Evolutionary conservation across 352 stramenopile genomes (phyloP).

Genomic region (Pythium graminicola): DNA sequence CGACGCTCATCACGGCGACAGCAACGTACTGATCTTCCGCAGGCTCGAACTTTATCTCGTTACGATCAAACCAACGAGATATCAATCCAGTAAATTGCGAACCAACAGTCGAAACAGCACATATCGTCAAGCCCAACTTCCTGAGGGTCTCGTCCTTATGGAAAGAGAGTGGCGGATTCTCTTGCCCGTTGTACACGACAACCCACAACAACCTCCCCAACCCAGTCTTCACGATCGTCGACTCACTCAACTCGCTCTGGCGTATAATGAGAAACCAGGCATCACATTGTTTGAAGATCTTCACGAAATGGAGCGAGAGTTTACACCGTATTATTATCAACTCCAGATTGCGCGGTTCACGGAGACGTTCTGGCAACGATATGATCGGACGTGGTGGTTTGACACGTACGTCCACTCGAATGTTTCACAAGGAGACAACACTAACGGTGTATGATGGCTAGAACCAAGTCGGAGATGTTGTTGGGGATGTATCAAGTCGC

Average conservation of each 20-base stretch:
- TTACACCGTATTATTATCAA: constrained; percentile 50
- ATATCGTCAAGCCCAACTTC: background rate
- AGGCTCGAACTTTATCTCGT: constrained; percentile 11
- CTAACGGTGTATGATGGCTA: constrained; percentile 4
- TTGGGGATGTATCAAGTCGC: constrained; percentile 56
- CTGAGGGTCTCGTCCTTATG: constrained; percentile 10
- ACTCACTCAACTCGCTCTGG: constrained; percentile 21
- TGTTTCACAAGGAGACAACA: background rate
- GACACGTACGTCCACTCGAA: constrained; percentile 37
- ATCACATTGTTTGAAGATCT: constrained; percentile 27
- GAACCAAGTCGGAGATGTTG: constrained; percentile 52
- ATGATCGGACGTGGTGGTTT: constrained; percentile 79
- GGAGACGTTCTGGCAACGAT: constrained; percentile 64
- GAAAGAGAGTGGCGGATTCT: constrained; percentile 21
- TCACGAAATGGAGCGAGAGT: constrained; percentile 29
- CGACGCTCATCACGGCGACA: background rate
- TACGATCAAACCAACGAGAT: constrained; percentile 13
- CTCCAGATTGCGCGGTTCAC: constrained; percentile 62
- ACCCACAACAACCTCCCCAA: background rate
- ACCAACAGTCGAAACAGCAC: background rate
- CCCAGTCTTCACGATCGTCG: constrained; percentile 22
- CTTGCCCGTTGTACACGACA: constrained; percentile 27
- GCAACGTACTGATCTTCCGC: constrained; percentile 7
- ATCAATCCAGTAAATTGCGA: constrained; percentile 7
- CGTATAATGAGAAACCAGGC: constrained; percentile 9